These are phyloP conservation scores for Sphagnum tenellum DNA, from an alignment of 225 moss, liverwort and hornwort genomes.

Conservation along the genomic window DNA sequence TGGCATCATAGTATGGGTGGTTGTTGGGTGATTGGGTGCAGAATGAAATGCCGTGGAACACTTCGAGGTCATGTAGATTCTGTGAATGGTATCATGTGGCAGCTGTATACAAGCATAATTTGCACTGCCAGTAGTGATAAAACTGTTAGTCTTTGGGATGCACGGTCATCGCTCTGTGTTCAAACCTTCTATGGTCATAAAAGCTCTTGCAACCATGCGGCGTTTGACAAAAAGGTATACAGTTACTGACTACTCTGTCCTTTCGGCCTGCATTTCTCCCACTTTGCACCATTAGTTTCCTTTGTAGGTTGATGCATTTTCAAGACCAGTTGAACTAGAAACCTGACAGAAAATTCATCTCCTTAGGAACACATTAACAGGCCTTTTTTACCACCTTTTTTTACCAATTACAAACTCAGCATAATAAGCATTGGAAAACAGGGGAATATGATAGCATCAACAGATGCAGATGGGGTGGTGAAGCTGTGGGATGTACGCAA, in stretches of 20 bases:
- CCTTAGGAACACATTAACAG: no score
- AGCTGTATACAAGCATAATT: slow-evolving; percentile 65
- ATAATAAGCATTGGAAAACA: slow-evolving; percentile 1
- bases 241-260: no score
- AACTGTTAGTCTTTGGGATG: slow-evolving; percentile 92
- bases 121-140: slow-evolving; percentile 87
- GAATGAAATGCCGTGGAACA: slow-evolving; percentile 94
- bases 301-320: no score
- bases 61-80: slow-evolving; percentile 89
- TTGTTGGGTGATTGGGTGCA: slow-evolving; percentile 13
- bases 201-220: slow-evolving; percentile 86
- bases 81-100: slow-evolving; percentile 83
- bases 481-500: slow-evolving; percentile 98
- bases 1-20: not conserved
- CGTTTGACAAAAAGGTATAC: slow-evolving; percentile 62
- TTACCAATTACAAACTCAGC: no score
- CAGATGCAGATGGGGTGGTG: slow-evolving; percentile 77
- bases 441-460: slow-evolving; percentile 82
- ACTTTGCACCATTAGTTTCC: no score
- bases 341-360: no score
- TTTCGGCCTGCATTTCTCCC: no score
- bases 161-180: slow-evolving; percentile 70
- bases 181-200: slow-evolving; percentile 97
- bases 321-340: no score
- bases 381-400: no score